Conservation (phyloP, 2,329 filamentous ascomycete genomes). For the Fusarium protoensiforme region DNA sequence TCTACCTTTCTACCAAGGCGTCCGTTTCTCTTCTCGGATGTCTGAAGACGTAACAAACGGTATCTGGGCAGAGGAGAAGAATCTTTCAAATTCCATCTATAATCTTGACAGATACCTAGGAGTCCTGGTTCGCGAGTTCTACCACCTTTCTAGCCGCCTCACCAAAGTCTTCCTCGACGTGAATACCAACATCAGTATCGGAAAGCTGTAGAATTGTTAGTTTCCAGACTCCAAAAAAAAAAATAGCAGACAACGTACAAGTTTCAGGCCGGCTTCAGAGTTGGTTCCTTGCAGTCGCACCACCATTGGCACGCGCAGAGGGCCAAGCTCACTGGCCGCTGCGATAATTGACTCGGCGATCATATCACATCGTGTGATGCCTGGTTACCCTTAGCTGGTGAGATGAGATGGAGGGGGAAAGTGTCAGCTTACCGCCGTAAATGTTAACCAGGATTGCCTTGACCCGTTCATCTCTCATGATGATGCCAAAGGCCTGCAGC, state of each 20-base stretch:
- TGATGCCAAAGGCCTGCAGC: conserved; percentile 78
- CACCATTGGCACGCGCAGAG: conserved; percentile 55
- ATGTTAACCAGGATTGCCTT: conserved; percentile 73
- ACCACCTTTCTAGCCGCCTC: conserved; percentile 49
- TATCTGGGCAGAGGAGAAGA: neutral
- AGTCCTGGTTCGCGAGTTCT: neutral
- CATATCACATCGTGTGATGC: conserved; percentile 62
- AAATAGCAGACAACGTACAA: conserved; percentile 49
- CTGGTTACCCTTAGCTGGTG: conserved; percentile 37
- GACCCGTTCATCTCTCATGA: conserved; percentile 77
- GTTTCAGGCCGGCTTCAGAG: conserved; percentile 51
- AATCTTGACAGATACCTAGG: neutral
- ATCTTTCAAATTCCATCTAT: neutral
- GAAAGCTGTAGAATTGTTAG: conserved; percentile 42
- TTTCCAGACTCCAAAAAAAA: too few species aligned
- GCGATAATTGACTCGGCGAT: conserved; percentile 61
- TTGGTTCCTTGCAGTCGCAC: conserved; percentile 61
- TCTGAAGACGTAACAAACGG: neutral
- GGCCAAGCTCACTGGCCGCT: conserved; percentile 51
- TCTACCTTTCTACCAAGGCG: neutral
- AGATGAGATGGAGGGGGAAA: fast-evolving
- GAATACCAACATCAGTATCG: conserved; percentile 48
- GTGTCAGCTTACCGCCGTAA: conserved; percentile 51
- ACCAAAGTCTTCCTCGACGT: conserved; percentile 54
- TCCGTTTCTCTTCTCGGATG: neutral